Evolutionary conservation across 1,284 basidiomycete genomes (phyloP).

Genomic region (Ganoderma leucocontextum): DNA sequence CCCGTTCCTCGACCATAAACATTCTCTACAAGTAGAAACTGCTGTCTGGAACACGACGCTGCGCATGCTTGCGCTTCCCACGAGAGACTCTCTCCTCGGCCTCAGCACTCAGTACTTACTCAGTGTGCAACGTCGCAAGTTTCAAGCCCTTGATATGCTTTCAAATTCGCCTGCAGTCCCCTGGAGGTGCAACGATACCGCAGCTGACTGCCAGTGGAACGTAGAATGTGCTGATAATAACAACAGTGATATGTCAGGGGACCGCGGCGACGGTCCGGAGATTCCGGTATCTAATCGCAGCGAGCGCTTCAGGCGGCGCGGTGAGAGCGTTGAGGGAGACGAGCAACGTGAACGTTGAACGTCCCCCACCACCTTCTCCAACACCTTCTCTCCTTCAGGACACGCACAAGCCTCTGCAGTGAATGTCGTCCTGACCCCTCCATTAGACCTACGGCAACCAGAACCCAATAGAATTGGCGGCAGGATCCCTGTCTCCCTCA

Average conservation of each 20-base stretch:
- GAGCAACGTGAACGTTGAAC: background rate
- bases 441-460: background rate
- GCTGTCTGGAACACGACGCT: background rate
- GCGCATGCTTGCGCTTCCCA: too few relatives aligned
- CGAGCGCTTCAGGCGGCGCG: background rate
- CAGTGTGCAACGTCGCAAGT: too few relatives aligned
- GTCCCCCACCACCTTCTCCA: background rate
- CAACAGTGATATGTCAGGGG: too few relatives aligned
- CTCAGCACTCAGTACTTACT: too few relatives aligned
- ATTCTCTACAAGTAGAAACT: background rate
- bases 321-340: background rate
- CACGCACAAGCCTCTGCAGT: background rate
- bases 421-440: background rate
- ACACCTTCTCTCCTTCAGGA: background rate
- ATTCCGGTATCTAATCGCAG: background rate
- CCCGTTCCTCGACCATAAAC: background rate
- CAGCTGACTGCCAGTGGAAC: too few relatives aligned
- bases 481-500: constrained; percentile 6
- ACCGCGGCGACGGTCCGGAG: background rate
- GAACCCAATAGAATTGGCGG: background rate
- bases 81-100: too few relatives aligned
- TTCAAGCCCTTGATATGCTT: too few relatives aligned
- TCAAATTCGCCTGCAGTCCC: too few relatives aligned
- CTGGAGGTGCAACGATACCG: too few relatives aligned
- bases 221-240: too few relatives aligned